phyloP scores from a whole-genome alignment of 2,329 filamentous ascomycete genomes.

The Leptosphaerulina australis region DNA sequence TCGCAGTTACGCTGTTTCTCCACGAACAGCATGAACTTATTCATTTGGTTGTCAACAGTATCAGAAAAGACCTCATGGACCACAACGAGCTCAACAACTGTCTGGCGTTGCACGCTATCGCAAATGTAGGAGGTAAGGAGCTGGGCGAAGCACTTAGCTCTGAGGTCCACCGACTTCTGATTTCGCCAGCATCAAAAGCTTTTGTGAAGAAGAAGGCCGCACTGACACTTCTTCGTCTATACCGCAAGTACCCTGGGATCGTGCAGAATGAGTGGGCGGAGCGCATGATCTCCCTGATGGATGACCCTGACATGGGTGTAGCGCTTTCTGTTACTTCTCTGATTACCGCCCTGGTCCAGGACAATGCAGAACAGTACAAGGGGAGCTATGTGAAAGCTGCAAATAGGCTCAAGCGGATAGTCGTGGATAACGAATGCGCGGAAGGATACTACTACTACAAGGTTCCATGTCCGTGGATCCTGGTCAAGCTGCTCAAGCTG shows the following conservation, averaged over 20 bases:
- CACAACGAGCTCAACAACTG: conserved; percentile 98
- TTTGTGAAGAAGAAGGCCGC: conserved; percentile 99
- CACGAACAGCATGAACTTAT: conserved; percentile 97
- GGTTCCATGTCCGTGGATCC: conserved; percentile 98
- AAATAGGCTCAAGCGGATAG: conserved; percentile 82
- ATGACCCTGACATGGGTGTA: conserved; percentile 92
- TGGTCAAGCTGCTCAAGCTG: conserved; percentile 89
- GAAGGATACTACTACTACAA: conserved; percentile 98
- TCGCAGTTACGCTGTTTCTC: conserved; percentile 95
- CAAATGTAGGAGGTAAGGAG: conserved; percentile 93
- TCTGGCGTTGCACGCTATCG: conserved; percentile 93
- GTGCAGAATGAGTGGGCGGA: conserved; percentile 97
- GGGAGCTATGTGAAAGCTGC: conserved; percentile 94
- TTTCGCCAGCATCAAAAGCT: conserved; percentile 94
- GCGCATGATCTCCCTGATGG: conserved; percentile 98
- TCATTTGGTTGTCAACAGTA: conserved; percentile 97
- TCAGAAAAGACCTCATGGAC: conserved; percentile 92
- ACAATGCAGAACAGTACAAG: conserved; percentile 92
- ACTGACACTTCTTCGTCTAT: conserved; percentile 86
- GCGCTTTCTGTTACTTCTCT: conserved; percentile 94
- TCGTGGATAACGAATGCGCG: conserved; percentile 87
- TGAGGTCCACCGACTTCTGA: conserved; percentile 91
- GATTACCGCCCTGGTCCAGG: conserved; percentile 91
- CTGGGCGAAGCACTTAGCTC: conserved; percentile 93
- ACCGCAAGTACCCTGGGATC: conserved; percentile 92